Percentiles rank a stretch among this genome's conserved stretches.
Conservation (phyloP, 2,329 filamentous ascomycete genomes). For the Trichoderma semiorbis region DNA sequence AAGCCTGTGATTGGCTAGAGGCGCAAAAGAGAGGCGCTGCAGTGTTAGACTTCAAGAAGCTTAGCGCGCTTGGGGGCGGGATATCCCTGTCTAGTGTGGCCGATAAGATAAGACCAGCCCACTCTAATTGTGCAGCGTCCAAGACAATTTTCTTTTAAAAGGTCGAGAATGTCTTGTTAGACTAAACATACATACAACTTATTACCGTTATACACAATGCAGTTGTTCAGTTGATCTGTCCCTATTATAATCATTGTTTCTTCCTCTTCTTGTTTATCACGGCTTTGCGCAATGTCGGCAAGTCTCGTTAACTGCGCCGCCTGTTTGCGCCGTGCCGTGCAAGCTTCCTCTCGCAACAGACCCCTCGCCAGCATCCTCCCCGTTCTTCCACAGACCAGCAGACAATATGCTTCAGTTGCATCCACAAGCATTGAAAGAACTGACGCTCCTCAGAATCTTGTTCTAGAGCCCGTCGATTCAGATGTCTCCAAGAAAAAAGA, state of each 20-base stretch:
- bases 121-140: background rate
- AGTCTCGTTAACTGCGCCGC: background rate
- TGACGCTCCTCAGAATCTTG: constrained; percentile 27
- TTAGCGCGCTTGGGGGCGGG: background rate
- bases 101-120: constrained; percentile 15
- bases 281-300: background rate
- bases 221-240: background rate
- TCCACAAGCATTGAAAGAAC: constrained; percentile 2
- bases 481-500: constrained; percentile 21
- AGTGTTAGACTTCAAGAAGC: background rate
- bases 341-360: constrained; percentile 17
- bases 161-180: no score
- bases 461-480: constrained; percentile 20
- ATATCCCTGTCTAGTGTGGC: constrained; percentile 5
- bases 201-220: background rate
- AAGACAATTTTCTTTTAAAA: background rate
- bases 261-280: background rate
- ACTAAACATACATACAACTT: background rate
- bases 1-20: constrained; percentile 7
- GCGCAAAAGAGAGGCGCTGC: background rate
- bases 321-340: constrained; percentile 29
- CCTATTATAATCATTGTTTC: background rate
- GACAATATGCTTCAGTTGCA: constrained; percentile 20
- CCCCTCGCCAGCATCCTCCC: background rate
- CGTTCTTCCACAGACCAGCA: constrained; percentile 17